Conservation (phyloP, 1,284 basidiomycete species). For the Gomphus bonarii region DNA sequence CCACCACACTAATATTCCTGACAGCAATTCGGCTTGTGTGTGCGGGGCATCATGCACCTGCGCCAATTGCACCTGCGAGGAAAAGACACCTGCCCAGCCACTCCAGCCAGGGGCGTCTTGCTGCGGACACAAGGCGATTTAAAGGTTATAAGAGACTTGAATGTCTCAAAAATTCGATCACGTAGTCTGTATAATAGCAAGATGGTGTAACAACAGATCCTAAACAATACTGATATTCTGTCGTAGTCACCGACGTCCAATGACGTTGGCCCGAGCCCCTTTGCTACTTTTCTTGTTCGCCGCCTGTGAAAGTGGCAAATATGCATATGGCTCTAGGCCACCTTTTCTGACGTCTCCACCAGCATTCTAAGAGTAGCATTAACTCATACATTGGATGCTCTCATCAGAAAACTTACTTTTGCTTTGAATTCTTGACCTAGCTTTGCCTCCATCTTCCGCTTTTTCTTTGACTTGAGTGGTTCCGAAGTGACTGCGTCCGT, state of each 20-base stretch:
- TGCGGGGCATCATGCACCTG: not conserved
- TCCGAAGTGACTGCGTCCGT: slow-evolving; percentile 34
- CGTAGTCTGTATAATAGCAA: not conserved
- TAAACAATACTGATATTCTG: no score
- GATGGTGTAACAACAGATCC: not conserved
- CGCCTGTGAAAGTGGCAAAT: slow-evolving; percentile 74
- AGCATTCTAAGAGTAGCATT: slow-evolving; percentile 52
- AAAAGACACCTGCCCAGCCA: not conserved
- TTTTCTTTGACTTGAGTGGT: slow-evolving; percentile 38
- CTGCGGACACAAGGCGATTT: not conserved
- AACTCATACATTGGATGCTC: not conserved
- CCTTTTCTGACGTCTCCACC: slow-evolving; percentile 87
- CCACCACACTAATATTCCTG: not conserved
- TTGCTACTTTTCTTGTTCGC: slow-evolving; percentile 50
- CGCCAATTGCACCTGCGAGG: not conserved
- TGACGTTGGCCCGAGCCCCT: slow-evolving; percentile 11
- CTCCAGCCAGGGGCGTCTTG: not conserved
- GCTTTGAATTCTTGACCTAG: slow-evolving; percentile 89
- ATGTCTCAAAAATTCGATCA: not conserved
- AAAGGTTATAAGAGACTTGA: not conserved
- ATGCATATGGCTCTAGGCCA: slow-evolving; percentile 88
- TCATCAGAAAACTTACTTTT: slow-evolving; percentile 36
- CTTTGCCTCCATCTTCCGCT: slow-evolving; percentile 46
- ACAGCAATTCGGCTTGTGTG: not conserved
- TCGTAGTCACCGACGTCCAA: slow-evolving; percentile 5